phyloP scores from a whole-genome alignment of 768 basidiomycete genomes.

The Mycena vulgaris region DNA sequence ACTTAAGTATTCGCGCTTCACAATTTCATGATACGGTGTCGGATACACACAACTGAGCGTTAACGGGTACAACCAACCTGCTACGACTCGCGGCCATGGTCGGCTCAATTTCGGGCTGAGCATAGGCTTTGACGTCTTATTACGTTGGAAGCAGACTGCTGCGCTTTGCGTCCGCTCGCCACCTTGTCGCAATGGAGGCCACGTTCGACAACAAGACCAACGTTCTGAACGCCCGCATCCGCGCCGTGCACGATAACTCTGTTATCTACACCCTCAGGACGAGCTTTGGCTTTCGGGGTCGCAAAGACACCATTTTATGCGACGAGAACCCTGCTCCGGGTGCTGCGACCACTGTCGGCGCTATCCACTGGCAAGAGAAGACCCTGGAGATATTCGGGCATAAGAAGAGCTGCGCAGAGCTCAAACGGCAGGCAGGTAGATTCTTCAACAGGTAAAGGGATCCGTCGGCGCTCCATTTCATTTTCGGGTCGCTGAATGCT shows the following conservation, averaged over 20 bases:
- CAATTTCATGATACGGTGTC: no score
- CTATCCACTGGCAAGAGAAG: constrained; percentile 67
- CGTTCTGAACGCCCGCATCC: constrained; percentile 61
- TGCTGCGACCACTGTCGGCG: constrained; percentile 56
- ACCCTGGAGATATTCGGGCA: constrained; percentile 62
- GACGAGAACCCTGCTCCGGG: constrained; percentile 63
- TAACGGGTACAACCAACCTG: no score
- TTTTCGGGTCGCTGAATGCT: constrained; percentile 22
- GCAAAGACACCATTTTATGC: constrained; percentile 60
- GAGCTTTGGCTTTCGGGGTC: constrained; percentile 58
- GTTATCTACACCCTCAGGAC: constrained; percentile 62
- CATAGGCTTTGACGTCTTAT: constrained; percentile 1
- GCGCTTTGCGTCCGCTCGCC: constrained; percentile 5
- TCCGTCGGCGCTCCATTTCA: not conserved
- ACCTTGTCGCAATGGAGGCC: constrained; percentile 59
- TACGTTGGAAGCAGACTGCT: constrained; percentile 14
- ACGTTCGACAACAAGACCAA: constrained; percentile 67
- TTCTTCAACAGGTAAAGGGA: constrained; percentile 47
- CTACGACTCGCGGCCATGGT: not conserved
- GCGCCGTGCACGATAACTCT: constrained; percentile 60
- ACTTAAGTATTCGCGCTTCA: no score
- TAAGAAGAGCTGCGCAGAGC: constrained; percentile 55
- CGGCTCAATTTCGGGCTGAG: not conserved
- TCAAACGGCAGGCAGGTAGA: constrained; percentile 56
- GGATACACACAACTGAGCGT: no score